Percentiles rank a stretch among this genome's conserved stretches.
Conservation (phyloP, 2,329 filamentous ascomycete species). For the Claviceps purpurea region DNA sequence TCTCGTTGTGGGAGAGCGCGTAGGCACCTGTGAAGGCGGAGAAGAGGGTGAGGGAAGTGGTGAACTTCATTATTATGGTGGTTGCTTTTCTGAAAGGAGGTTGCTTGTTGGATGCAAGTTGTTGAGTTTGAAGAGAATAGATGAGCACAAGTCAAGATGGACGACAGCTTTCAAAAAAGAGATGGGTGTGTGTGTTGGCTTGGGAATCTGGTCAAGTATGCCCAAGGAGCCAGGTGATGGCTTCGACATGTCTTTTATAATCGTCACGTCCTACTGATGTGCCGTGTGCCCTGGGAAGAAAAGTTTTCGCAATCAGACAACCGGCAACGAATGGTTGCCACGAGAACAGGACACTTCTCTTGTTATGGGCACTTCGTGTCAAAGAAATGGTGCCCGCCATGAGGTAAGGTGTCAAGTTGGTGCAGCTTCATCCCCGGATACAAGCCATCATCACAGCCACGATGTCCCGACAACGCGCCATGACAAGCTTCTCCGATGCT, state of each 20-base stretch:
- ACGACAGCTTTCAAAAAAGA: no score
- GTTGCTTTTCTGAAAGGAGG: background rate
- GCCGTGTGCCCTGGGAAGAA: background rate
- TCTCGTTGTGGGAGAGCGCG: background rate
- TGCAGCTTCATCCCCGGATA: background rate
- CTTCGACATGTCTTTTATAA: background rate
- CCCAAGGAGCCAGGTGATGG: background rate
- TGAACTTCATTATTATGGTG: constrained; percentile 1
- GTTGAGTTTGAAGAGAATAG: background rate
- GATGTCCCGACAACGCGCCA: background rate
- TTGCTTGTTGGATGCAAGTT: no score
- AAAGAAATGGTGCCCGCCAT: background rate
- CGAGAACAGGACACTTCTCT: background rate
- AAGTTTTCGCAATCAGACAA: no score
- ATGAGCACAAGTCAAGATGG: no score
- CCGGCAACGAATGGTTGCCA: background rate
- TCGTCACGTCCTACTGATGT: background rate
- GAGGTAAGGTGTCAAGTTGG: background rate
- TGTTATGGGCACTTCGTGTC: background rate
- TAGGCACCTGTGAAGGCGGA: background rate
- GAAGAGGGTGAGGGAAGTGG: background rate
- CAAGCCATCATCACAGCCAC: background rate
- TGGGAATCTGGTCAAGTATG: background rate
- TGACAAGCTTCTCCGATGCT: background rate
- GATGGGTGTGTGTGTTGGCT: background rate